Evolutionary conservation across 495 filamentous ascomycete genomes (phyloP).

Genomic region (Xylaria nigripes): DNA sequence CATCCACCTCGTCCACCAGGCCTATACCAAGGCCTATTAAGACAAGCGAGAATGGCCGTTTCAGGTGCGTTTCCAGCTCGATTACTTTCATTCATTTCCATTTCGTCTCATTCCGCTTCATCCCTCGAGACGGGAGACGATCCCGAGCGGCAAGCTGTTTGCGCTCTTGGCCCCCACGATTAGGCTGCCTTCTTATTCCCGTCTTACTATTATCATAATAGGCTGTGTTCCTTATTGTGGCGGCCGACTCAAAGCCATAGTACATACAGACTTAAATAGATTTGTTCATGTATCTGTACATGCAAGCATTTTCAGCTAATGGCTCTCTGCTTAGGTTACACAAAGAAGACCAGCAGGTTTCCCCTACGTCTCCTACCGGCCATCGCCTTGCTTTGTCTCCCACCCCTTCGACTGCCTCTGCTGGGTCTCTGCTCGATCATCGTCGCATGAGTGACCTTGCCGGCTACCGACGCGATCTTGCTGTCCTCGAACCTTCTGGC

Average conservation of each 20-base stretch:
- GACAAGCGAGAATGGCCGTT: constrained; percentile 42
- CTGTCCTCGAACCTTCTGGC: constrained; percentile 54
- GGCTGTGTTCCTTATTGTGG: neutral
- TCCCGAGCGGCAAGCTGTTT: neutral
- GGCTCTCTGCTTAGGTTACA: constrained; percentile 21
- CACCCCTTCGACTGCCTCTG: constrained; percentile 39
- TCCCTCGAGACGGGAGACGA: no score
- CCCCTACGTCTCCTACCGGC: constrained; percentile 38
- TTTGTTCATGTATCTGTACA: neutral
- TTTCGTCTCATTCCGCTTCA: neutral
- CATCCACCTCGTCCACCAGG: constrained; percentile 40
- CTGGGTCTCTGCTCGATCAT: constrained; percentile 39
- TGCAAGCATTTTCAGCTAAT: neutral
- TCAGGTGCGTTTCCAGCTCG: constrained; percentile 25
- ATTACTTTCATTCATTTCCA: neutral
- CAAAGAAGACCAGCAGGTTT: constrained; percentile 45
- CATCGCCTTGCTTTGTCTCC: constrained; percentile 41
- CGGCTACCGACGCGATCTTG: constrained; percentile 64
- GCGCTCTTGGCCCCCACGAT: neutral
- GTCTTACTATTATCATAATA: no score
- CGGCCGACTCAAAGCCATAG: neutral
- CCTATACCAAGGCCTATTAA: constrained; percentile 50
- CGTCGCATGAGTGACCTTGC: constrained; percentile 48
- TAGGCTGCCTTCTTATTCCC: neutral
- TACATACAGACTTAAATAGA: neutral